Evolutionary conservation across 495 filamentous ascomycete species (phyloP).

Genomic region (Oleoguttula mirabilis): DNA sequence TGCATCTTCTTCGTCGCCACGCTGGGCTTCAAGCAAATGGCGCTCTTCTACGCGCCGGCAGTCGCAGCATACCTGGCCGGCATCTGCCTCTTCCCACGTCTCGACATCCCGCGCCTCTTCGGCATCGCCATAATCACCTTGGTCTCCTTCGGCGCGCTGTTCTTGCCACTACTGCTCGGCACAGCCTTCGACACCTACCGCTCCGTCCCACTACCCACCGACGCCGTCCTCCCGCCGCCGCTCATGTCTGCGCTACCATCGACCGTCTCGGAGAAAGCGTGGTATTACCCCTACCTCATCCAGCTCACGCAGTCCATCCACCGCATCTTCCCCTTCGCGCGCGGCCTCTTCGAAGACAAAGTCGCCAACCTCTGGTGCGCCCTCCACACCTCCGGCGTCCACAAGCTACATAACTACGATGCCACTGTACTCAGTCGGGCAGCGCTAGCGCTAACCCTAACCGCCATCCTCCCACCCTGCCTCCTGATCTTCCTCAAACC

Average conservation of each 20-base stretch:
- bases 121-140: conserved; percentile 61
- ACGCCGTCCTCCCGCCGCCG: conserved; percentile 37
- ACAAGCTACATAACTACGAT: conserved; percentile 61
- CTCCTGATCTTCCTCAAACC: conserved; percentile 68
- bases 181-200: conserved; percentile 45
- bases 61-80: conserved; percentile 89
- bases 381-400: conserved; percentile 54
- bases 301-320: conserved; percentile 71
- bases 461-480: conserved; percentile 65
- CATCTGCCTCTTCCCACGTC: conserved; percentile 61
- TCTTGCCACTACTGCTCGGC: conserved; percentile 61
- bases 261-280: conserved; percentile 47
- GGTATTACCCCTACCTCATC: conserved; percentile 58
- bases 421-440: conserved; percentile 57
- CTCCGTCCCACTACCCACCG: conserved; percentile 38
- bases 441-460: conserved; percentile 62
- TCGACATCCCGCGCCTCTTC: conserved; percentile 57
- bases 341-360: conserved; percentile 95
- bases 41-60: conserved; percentile 85
- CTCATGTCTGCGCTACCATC: conserved; percentile 45
- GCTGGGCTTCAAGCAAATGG: conserved; percentile 97
- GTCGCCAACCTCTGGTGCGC: conserved; percentile 97
- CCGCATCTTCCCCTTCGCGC: conserved; percentile 86
- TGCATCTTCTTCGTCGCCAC: conserved; percentile 90
- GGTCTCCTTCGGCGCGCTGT: conserved; percentile 59